Evolutionary conservation across 2,329 filamentous ascomycete species (phyloP), one percentile per base, ranked within the genome.

Genomic region (Teratosphaeria pseudoeucalypti): DNA sequence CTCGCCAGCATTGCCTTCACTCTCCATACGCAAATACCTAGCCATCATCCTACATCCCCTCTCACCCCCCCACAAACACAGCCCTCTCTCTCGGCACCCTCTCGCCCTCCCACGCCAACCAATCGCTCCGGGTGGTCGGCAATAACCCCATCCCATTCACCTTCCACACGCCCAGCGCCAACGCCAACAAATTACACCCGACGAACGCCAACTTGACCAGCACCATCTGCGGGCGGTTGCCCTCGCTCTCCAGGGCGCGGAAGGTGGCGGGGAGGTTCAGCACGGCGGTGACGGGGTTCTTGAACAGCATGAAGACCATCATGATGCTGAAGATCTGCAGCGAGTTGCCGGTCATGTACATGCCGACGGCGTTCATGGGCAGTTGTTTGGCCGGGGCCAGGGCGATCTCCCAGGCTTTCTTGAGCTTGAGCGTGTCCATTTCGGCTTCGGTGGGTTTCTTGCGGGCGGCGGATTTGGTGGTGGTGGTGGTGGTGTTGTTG

Each of bases 251-350:
- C 75, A 95, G 95, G 63, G 88, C 87, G 71, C 90, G 85, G 74
- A 99, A 97, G n/a, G 89, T 89, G 70, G 86, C 83, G 71, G 94
- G 91, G 55, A 92, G 92, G 66, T 80, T 84, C 62, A 95, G 76
- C 54, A 97, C 78, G 37, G 92, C 94, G 75, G 90, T 84, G 62
- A 99, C 82, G 10, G 94, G 94, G 66, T 89, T 95, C 81, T 97
- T 97, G 82, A 99, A 99, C 54, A 95, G 86, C 88, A 96, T 97
- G 70, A 92, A 92, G 19, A 97, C 92, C 92, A 97, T 99, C 90
- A 97, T 97, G 76, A 99, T 97, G 76, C 89, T 95, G 80, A 99
- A 99, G 66, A 99, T 97, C 74, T 99, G 94, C 54, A 99, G 84
- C 62, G 90, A 91, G 78, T 97, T 99, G 70, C 94, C 94, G 34